Evolutionary conservation across 2,329 filamentous ascomycete genomes (phyloP).

Genomic region (Fusarium ambrosium): DNA sequence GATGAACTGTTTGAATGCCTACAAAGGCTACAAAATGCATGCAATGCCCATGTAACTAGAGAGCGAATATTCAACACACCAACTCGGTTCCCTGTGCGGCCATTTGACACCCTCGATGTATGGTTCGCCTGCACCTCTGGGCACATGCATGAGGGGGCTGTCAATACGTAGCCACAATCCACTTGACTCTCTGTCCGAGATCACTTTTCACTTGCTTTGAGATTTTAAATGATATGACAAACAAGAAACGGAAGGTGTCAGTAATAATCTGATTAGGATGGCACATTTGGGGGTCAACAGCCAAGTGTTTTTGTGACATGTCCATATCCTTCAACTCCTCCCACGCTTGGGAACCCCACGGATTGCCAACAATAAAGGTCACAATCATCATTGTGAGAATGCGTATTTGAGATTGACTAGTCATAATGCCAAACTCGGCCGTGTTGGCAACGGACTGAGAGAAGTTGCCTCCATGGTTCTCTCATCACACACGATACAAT

Average conservation of each 20-base stretch:
- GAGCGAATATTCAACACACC: not conserved
- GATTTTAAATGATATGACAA: not conserved
- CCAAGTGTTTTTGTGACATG: not conserved
- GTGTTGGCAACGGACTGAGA: not conserved
- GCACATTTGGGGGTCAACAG: not conserved
- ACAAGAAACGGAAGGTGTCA: not conserved
- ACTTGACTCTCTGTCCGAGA: not conserved
- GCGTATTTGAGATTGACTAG: not conserved
- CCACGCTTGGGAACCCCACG: not conserved
- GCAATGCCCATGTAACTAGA: not conserved
- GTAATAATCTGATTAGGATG: not conserved
- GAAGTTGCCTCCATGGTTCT: not conserved
- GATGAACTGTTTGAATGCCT: not conserved
- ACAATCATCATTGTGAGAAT: not conserved
- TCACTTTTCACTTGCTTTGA: not conserved
- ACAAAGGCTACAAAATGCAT: not conserved
- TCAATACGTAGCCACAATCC: not conserved
- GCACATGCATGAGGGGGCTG: not conserved
- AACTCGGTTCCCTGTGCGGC: not conserved
- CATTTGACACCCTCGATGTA: not conserved
- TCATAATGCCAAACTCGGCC: not conserved
- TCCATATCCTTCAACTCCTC: not conserved
- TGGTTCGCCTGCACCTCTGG: not conserved
- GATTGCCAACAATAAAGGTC: not conserved
- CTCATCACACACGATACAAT: not conserved